Percentiles rank a stretch among this genome's conserved stretches.
Evolutionary conservation across 768 basidiomycete species (phyloP).

Genomic region (Russula sp.): DNA sequence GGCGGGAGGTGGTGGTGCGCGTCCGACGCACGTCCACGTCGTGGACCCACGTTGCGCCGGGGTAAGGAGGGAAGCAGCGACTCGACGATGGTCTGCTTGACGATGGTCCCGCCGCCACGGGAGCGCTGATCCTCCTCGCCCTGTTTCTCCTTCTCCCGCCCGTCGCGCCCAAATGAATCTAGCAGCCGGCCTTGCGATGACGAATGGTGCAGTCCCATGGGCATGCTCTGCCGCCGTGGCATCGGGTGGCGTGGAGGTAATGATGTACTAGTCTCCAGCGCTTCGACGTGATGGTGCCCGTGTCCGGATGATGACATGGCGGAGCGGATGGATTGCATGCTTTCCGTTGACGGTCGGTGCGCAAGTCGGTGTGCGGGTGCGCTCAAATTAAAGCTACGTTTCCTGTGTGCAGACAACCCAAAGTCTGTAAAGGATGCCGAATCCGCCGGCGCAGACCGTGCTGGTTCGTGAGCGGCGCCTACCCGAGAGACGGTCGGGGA

Average conservation of each 20-base stretch:
- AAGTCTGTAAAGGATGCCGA: not conserved
- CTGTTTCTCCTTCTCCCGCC: conserved; percentile 13
- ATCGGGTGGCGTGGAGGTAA: conserved; percentile 10
- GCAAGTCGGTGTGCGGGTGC: conserved; percentile 18
- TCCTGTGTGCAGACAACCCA: conserved; percentile 12
- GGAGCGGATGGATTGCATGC: conserved; percentile 33
- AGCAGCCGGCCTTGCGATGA: conserved; percentile 26
- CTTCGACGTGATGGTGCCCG: conserved; percentile 25
- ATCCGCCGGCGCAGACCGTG: conserved; percentile 5
- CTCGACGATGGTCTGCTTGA: not conserved
- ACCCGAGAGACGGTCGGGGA: conserved; percentile 4
- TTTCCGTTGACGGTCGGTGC: conserved; percentile 34
- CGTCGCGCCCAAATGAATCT: conserved; percentile 17
- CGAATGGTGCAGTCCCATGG: conserved; percentile 29
- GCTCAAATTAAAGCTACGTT: conserved; percentile 15
- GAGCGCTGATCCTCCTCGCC: not conserved
- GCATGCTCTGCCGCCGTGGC: conserved; percentile 48
- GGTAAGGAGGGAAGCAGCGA: conserved; percentile 5
- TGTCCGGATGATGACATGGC: conserved; percentile 26
- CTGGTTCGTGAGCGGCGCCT: conserved; percentile 22
- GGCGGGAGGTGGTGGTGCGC: not conserved
- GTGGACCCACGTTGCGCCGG: conserved; percentile 12
- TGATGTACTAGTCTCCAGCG: conserved; percentile 24
- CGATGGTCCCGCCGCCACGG: not conserved
- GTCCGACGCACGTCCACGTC: conserved; percentile 5